phyloP scores from a whole-genome alignment of 2,329 filamentous ascomycete genomes.

The Sarocladium oryzae region DNA sequence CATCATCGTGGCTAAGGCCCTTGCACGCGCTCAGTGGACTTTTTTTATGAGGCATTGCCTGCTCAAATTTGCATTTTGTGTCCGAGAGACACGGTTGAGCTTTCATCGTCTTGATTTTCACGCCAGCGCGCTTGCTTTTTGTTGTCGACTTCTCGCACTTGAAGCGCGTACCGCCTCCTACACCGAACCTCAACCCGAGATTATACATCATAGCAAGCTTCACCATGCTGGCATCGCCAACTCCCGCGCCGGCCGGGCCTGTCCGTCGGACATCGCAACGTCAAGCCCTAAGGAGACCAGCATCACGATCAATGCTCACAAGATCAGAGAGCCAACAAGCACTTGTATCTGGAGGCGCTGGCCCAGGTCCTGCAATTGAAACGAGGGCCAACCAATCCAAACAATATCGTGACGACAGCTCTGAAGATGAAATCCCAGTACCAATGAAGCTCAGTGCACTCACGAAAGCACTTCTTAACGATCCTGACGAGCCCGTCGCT shows the following conservation, averaged over 20 bases:
- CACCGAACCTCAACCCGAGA: slow-evolving; percentile 7
- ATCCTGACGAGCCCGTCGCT: slow-evolving; percentile 37
- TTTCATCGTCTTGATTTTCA: background rate
- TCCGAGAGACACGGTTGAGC: background rate
- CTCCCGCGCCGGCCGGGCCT: slow-evolving; percentile 45
- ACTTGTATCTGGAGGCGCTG: slow-evolving; percentile 1
- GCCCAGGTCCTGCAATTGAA: background rate
- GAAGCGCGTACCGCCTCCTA: background rate
- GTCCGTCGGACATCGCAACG: slow-evolving; percentile 48
- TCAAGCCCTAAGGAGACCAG: slow-evolving; percentile 45
- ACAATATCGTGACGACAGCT: slow-evolving; percentile 65
- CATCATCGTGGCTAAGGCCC: slow-evolving; percentile 5
- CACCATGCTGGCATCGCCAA: slow-evolving; percentile 39
- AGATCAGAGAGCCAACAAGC: slow-evolving; percentile 33
- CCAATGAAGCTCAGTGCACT: slow-evolving; percentile 92
- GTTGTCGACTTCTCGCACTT: background rate
- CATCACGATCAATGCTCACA: slow-evolving; percentile 36
- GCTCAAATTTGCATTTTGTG: slow-evolving; percentile 1
- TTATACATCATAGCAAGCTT: slow-evolving; percentile 13
- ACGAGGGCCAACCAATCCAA: slow-evolving; percentile 25
- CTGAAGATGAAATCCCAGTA: slow-evolving; percentile 86
- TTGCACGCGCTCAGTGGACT: slow-evolving; percentile 1
- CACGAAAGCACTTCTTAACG: slow-evolving; percentile 75
- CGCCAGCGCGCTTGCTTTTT: background rate
- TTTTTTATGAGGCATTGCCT: background rate